Conservation (phyloP, 495 filamentous ascomycete species). For the Neurospora discreta region DNA sequence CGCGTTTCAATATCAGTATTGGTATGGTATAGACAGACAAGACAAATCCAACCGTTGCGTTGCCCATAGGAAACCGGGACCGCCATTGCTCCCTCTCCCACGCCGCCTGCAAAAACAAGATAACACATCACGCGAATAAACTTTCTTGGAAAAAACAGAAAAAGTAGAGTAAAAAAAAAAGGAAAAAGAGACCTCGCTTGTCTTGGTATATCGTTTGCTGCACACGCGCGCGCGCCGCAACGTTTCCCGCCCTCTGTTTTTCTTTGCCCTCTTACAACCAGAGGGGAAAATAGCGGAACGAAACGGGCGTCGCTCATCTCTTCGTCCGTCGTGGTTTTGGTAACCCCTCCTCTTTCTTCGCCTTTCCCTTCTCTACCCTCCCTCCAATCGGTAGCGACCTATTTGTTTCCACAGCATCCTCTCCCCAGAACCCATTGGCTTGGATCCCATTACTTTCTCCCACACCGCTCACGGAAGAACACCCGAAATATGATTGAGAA, state of each 20-base stretch:
- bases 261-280: not conserved
- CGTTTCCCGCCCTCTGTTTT: not conserved
- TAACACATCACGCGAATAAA: not conserved
- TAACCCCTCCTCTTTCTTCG: not conserved
- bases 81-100: not conserved
- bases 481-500: not conserved
- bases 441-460: not conserved
- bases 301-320: not conserved
- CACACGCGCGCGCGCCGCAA: not conserved
- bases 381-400: not conserved
- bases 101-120: not conserved
- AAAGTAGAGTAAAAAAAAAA: conserved; percentile 1
- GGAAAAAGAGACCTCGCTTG: conserved; percentile 1
- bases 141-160: not conserved
- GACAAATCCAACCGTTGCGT: not conserved
- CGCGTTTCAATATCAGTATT: not conserved
- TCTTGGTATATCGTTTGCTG: conserved; percentile 6
- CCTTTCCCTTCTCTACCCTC: not conserved
- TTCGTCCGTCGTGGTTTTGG: conserved; percentile 1
- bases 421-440: not conserved
- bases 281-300: not conserved
- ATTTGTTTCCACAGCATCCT: not conserved
- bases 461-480: not conserved
- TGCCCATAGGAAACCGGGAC: not conserved
- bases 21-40: not conserved